Evolutionary conservation across 495 filamentous ascomycete species (phyloP).

Genomic region (Hypoxylon fuscum): DNA sequence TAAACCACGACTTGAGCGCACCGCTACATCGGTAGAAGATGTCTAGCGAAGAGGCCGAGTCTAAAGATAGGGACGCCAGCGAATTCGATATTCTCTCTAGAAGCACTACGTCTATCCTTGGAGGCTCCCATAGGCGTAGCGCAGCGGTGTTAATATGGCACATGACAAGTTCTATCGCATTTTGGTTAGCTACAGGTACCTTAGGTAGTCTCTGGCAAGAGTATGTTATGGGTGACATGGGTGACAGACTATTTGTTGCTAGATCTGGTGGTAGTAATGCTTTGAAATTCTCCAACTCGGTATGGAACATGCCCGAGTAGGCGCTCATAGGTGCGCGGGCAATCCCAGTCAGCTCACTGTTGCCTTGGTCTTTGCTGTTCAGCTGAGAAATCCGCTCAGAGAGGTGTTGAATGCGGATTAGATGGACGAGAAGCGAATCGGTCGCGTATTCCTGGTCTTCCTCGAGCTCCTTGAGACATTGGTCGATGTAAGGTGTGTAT

Average conservation of each 20-base stretch:
- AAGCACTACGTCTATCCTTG: constrained; percentile 33
- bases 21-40: constrained; percentile 44
- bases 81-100: constrained; percentile 45
- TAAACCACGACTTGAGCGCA: constrained; percentile 51
- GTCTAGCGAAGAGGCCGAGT: constrained; percentile 43
- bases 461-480: constrained; percentile 48
- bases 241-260: constrained; percentile 31
- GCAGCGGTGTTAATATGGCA: constrained; percentile 37
- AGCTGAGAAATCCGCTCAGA: constrained; percentile 48
- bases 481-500: constrained; percentile 48
- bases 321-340: constrained; percentile 32
- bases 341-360: constrained; percentile 19
- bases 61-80: constrained; percentile 43
- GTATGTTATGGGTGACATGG: neutral
- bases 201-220: neutral
- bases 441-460: constrained; percentile 42
- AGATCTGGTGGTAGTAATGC: constrained; percentile 37
- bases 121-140: constrained; percentile 45
- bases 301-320: constrained; percentile 42
- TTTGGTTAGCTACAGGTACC: constrained; percentile 1
- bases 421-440: constrained; percentile 45
- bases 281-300: constrained; percentile 43
- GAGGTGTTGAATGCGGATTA: constrained; percentile 51
- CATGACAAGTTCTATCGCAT: constrained; percentile 29
- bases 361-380: constrained; percentile 28